Evolutionary conservation across 2,329 filamentous ascomycete genomes (phyloP).

Genomic region (Chrysosporium keratinophilum): DNA sequence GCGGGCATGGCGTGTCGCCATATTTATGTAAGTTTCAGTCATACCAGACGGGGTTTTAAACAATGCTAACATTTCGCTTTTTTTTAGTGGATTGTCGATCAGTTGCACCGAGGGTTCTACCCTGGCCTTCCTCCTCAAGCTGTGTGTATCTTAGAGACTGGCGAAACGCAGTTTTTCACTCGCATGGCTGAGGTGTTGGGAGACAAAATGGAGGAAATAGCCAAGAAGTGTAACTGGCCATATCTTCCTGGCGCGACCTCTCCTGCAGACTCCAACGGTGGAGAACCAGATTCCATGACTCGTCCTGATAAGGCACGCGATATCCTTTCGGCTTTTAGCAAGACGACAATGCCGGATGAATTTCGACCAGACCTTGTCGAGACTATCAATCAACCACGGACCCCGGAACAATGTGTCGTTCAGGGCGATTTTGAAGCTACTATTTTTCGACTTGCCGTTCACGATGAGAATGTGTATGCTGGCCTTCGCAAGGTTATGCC

Average conservation of each 20-base stretch:
- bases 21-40: conserved; percentile 31
- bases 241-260: conserved; percentile 23
- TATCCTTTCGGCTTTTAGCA: conserved; percentile 38
- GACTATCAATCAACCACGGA: conserved; percentile 25
- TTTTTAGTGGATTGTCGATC: conserved; percentile 34
- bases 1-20: conserved; percentile 31
- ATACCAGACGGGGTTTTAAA: neutral
- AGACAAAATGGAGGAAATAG: conserved; percentile 26
- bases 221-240: conserved; percentile 28
- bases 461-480: conserved; percentile 35
- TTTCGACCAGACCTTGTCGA: conserved; percentile 34
- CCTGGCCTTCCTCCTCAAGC: conserved; percentile 22
- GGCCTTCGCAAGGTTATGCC: conserved; percentile 37
- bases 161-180: conserved; percentile 24
- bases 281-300: conserved; percentile 23
- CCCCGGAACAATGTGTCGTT: conserved; percentile 35
- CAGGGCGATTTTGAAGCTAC: conserved; percentile 38
- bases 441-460: conserved; percentile 36
- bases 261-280: conserved; percentile 13
- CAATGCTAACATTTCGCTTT: conserved; percentile 2
- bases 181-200: conserved; percentile 27
- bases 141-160: conserved; percentile 26
- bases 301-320: conserved; percentile 34
- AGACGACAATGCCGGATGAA: conserved; percentile 32
- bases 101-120: conserved; percentile 30